phyloP scores from a whole-genome alignment of 148 eudicot genomes.

The Spergularia bocconei region DNA sequence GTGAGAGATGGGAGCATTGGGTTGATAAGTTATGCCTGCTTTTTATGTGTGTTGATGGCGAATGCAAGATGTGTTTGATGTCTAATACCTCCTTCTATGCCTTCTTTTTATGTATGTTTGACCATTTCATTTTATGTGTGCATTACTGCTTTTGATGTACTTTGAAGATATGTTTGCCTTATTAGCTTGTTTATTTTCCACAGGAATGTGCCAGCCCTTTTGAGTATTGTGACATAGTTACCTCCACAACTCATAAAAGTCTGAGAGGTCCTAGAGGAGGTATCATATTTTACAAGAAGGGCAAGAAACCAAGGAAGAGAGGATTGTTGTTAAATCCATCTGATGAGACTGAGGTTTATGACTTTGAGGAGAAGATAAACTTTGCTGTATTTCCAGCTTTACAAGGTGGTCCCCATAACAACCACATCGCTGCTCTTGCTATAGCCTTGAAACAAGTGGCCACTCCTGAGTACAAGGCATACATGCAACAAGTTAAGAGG shows the following conservation, averaged over 20 bases:
- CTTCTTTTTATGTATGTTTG: too few relatives aligned
- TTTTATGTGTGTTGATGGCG: not conserved
- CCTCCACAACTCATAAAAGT: constrained; percentile 96
- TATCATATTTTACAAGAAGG: constrained; percentile 84
- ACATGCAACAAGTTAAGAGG: constrained; percentile 91
- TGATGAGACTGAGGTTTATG: constrained; percentile 70
- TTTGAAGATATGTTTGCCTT: not conserved
- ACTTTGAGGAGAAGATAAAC: constrained; percentile 90
- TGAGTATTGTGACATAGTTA: constrained; percentile 86
- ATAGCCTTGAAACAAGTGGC: constrained; percentile 88
- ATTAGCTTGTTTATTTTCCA: not conserved
- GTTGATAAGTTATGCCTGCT: not conserved
- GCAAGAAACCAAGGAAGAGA: constrained; percentile 64
- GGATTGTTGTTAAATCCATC: constrained; percentile 58
- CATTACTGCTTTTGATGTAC: not conserved
- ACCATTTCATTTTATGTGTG: too few relatives aligned
- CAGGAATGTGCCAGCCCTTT: constrained; percentile 90
- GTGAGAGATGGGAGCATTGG: too few relatives aligned
- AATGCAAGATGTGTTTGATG: not conserved
- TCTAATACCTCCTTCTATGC: not conserved
- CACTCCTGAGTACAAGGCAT: constrained; percentile 76
- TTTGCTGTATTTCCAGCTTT: constrained; percentile 92
- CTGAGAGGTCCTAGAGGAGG: constrained; percentile 99
- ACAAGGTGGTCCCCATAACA: constrained; percentile 98
- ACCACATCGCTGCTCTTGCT: constrained; percentile 97